phyloP scores from a whole-genome alignment of 352 stramenopile genomes.

The Phytophthora capsici region DNA sequence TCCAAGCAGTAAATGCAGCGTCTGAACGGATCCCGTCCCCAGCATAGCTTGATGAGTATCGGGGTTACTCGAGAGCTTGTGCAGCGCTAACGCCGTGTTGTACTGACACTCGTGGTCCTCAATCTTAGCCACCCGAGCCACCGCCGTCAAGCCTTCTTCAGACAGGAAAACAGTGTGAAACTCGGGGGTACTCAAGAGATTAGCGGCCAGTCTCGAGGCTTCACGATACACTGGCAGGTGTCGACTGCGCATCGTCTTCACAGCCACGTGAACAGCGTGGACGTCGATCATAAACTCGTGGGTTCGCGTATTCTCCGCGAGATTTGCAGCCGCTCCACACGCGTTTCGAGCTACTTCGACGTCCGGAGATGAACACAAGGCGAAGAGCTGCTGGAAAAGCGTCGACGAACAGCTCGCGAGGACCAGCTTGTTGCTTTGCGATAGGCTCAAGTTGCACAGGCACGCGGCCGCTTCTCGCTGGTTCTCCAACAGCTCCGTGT shows the following conservation, averaged over 20 bases:
- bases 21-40: conserved; percentile 59
- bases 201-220: conserved; percentile 89
- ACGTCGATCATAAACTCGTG: conserved; percentile 88
- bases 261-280: conserved; percentile 87
- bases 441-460: conserved; percentile 87
- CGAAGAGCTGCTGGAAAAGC: conserved; percentile 73
- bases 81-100: conserved; percentile 87
- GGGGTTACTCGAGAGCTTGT: conserved; percentile 88
- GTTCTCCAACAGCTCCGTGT: conserved; percentile 71
- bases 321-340: conserved; percentile 92
- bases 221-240: conserved; percentile 93
- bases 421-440: conserved; percentile 78
- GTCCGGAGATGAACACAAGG: conserved; percentile 81
- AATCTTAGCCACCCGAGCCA: conserved; percentile 89
- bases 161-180: conserved; percentile 87
- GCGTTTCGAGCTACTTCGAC: conserved; percentile 93
- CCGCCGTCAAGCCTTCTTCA: conserved; percentile 71
- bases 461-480: conserved; percentile 90
- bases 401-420: conserved; percentile 53
- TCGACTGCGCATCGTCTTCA: conserved; percentile 89
- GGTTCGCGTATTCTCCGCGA: conserved; percentile 85
- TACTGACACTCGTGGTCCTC: conserved; percentile 93
- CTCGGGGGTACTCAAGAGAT: conserved; percentile 86
- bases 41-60: conserved; percentile 76
- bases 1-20: conserved; percentile 80